Evolutionary conservation across 1,284 basidiomycete species (phyloP).

Genomic region (Puccinia triticina): DNA sequence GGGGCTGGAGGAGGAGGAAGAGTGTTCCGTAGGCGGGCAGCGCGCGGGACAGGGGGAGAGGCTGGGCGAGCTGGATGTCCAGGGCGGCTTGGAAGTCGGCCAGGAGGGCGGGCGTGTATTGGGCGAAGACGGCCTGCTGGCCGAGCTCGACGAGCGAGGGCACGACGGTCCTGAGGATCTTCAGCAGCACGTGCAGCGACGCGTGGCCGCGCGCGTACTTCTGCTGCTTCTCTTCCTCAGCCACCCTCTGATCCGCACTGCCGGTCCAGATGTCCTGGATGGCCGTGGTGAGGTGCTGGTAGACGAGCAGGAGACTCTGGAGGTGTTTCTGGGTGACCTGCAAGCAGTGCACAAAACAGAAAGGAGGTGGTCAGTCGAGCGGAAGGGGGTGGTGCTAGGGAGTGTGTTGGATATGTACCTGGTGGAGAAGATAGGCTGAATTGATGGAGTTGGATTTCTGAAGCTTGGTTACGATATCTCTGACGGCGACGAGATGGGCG

Average conservation of each 20-base stretch:
- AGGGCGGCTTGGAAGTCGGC: not conserved
- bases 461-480: not conserved
- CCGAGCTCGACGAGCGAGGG: constrained; percentile 58
- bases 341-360: not conserved
- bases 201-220: too few species aligned
- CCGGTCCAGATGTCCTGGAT: too few species aligned
- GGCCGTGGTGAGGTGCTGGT: not conserved
- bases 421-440: not conserved
- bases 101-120: constrained; percentile 56
- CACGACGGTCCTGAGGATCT: constrained; percentile 63
- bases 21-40: not conserved
- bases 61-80: too few species aligned
- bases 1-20: not conserved
- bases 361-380: not conserved
- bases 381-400: too few species aligned
- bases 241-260: too few species aligned
- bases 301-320: not conserved
- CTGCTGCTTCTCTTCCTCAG: too few species aligned
- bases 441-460: not conserved
- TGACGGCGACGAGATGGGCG: not conserved
- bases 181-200: too few species aligned
- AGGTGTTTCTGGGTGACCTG: not conserved
- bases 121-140: constrained; percentile 60
- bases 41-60: too few species aligned
- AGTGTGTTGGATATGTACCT: too few species aligned